Evolutionary conservation across 202 grass and related monocot species (phyloP).

Genomic region (Panicum virgatum): DNA sequence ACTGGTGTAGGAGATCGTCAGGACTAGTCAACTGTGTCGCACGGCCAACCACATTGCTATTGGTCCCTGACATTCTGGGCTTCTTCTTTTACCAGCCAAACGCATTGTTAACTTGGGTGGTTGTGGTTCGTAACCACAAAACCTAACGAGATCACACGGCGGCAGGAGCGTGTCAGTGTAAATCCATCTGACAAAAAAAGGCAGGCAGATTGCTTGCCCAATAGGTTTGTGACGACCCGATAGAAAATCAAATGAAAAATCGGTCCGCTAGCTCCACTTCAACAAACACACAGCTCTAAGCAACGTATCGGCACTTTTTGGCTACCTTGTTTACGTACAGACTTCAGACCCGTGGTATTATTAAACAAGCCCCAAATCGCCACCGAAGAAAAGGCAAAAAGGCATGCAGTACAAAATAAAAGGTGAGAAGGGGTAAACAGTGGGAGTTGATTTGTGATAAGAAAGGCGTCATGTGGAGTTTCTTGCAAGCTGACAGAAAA

Average conservation of each 20-base stretch:
- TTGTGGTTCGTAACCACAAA: not conserved
- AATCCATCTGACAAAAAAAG: not conserved
- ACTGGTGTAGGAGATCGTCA: not conserved
- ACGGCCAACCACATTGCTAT: not conserved
- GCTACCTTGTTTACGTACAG: not conserved
- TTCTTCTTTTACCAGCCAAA: not conserved
- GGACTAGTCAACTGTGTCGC: not conserved
- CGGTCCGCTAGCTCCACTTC: not conserved
- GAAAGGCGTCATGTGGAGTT: conserved; percentile 17
- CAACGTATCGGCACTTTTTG: not conserved
- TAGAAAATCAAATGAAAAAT: not conserved
- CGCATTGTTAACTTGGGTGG: not conserved
- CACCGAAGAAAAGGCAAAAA: not conserved
- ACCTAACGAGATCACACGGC: not conserved
- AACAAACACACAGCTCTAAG: conserved; percentile 39
- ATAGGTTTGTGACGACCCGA: not conserved
- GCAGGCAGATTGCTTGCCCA: not conserved
- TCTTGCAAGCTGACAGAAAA: conserved; percentile 14
- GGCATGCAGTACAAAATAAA: not conserved
- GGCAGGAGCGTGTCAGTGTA: conserved; percentile 8
- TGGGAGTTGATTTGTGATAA: conserved; percentile 17
- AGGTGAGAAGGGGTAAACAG: conserved; percentile 14
- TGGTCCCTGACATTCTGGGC: not conserved
- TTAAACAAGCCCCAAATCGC: not conserved
- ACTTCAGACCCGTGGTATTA: conserved; percentile 13